Evolutionary conservation across 202 grass and related monocot genomes (phyloP).

Genomic region (Digitaria exilis): DNA sequence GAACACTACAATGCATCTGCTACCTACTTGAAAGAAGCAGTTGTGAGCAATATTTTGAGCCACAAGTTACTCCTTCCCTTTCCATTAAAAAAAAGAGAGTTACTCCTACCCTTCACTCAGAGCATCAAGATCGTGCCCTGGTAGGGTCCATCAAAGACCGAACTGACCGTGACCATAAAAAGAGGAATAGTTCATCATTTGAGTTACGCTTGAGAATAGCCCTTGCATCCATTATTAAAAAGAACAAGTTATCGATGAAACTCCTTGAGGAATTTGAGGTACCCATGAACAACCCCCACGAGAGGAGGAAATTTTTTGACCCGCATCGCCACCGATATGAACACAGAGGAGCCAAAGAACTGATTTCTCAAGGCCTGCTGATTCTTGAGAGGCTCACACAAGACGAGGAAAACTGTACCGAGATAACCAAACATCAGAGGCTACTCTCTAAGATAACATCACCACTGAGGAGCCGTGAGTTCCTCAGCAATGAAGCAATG

Average conservation of each 20-base stretch:
- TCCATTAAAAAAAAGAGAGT: neutral
- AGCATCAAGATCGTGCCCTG: neutral
- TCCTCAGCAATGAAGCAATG: neutral
- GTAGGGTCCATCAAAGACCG: neutral
- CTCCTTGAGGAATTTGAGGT: too few species aligned
- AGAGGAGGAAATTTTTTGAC: too few species aligned
- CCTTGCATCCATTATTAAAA: neutral
- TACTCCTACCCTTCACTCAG: neutral
- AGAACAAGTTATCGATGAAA: neutral
- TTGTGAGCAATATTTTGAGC: neutral
- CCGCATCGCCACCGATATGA: too few species aligned
- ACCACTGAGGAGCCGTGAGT: neutral
- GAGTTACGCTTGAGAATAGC: too few species aligned
- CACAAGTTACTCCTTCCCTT: neutral
- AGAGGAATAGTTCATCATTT: neutral
- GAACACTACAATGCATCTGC: neutral
- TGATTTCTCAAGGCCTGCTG: neutral
- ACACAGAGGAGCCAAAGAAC: neutral
- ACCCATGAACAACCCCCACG: too few species aligned
- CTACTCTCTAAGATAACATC: slow-evolving; percentile 2
- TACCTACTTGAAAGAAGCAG: neutral
- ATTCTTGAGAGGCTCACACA: neutral
- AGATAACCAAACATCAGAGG: neutral
- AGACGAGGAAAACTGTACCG: neutral
- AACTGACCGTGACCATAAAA: neutral